A percentile compares a stretch with the other conserved stretches of the same genome.
phyloP scores from a whole-genome alignment of 139 green algal species.

The Tetradesmus obliquus region DNA sequence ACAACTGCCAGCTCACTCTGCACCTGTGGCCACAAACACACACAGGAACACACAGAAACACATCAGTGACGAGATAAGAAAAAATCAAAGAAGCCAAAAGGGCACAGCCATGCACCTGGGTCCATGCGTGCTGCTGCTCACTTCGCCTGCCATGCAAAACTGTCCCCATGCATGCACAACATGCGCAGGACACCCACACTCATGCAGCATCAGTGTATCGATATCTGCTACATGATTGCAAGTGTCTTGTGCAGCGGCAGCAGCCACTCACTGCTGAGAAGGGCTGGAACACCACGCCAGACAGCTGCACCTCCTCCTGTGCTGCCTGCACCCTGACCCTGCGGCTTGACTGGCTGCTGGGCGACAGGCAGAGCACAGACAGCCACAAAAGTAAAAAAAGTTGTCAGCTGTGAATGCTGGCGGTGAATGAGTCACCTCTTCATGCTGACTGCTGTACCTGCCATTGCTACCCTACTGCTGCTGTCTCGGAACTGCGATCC shows the following conservation, averaged over 20 bases:
- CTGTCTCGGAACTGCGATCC: not conserved
- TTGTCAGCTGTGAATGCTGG: not conserved
- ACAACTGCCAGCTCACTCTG: slow-evolving; percentile 78
- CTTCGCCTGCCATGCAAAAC: not conserved
- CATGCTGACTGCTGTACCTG: not conserved
- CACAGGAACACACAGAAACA: not conserved
- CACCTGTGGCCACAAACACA: slow-evolving; percentile 43
- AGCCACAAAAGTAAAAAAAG: not conserved
- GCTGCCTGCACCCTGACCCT: slow-evolving; percentile 14
- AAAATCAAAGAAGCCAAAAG: not conserved
- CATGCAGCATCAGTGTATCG: not conserved
- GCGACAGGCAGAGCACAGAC: not conserved
- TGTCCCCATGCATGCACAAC: not conserved
- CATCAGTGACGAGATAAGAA: not conserved
- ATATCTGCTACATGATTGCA: too few species aligned
- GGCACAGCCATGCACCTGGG: not conserved
- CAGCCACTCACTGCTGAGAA: slow-evolving; percentile 74
- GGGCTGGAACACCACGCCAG: slow-evolving; percentile 83
- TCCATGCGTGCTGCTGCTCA: not conserved
- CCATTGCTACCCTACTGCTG: not conserved
- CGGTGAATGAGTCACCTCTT: not conserved
- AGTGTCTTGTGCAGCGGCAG: too few species aligned
- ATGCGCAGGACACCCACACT: not conserved
- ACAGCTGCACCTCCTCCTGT: slow-evolving; percentile 49
- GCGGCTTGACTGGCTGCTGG: not conserved